phyloP scores from a whole-genome alignment of 805 yeast genomes.

The Blastobotrys attinorum region DNA sequence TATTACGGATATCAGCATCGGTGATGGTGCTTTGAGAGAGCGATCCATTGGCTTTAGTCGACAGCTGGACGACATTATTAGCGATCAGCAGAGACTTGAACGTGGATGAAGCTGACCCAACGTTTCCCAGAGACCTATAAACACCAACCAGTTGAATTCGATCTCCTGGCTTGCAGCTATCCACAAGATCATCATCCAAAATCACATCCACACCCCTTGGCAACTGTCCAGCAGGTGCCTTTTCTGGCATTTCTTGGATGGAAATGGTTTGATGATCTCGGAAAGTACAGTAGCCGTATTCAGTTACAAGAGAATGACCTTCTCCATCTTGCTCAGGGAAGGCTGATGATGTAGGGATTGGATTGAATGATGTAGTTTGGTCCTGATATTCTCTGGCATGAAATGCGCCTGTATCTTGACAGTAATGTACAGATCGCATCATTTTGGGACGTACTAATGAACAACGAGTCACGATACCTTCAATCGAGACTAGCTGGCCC shows the following conservation, averaged over 20 bases:
- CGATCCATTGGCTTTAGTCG: constrained; percentile 79
- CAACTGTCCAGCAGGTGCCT: constrained; percentile 95
- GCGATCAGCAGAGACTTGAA: constrained; percentile 82
- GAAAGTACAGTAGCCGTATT: constrained; percentile 87
- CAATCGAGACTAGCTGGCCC: constrained; percentile 77
- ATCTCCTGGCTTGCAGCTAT: constrained; percentile 90
- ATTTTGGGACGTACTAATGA: constrained; percentile 91
- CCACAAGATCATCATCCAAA: constrained; percentile 93
- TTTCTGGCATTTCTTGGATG: constrained; percentile 95
- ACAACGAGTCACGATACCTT: constrained; percentile 92
- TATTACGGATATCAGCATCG: constrained; percentile 77
- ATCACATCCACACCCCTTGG: constrained; percentile 90
- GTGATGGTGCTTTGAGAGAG: constrained; percentile 56
- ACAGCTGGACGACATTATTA: constrained; percentile 81
- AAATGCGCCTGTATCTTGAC: constrained; percentile 74
- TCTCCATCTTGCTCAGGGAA: constrained; percentile 92
- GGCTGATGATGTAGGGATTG: constrained; percentile 71
- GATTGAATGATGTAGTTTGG: constrained; percentile 83
- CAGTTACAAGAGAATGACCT: constrained; percentile 81
- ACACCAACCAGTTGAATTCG: constrained; percentile 92
- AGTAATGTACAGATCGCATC: constrained; percentile 85
- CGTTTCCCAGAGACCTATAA: constrained; percentile 83
- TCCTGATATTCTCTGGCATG: constrained; percentile 90
- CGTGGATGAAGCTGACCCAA: constrained; percentile 45
- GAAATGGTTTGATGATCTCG: constrained; percentile 91